Conservation (phyloP, 2,329 filamentous ascomycete species). For the Penicillium sp. region DNA sequence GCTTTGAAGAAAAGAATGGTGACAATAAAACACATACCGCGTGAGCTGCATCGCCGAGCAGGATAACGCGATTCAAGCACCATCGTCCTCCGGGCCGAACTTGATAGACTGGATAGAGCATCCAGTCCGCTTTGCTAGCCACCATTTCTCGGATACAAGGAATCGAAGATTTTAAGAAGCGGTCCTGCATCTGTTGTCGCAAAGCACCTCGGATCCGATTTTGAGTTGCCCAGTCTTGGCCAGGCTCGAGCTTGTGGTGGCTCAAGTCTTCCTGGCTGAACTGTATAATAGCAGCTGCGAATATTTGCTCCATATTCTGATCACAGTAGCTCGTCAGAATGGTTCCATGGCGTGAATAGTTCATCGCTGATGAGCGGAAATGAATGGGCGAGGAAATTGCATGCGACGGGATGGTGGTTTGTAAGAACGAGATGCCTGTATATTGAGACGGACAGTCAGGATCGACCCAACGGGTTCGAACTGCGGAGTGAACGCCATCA, state of each 20-base stretch:
- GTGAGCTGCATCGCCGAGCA: constrained; percentile 51
- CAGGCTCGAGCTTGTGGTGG: constrained; percentile 25
- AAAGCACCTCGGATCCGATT: constrained; percentile 36
- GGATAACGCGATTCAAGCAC: constrained; percentile 41
- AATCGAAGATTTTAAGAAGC: constrained; percentile 38
- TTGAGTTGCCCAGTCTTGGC: constrained; percentile 37
- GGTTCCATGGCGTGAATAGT: constrained; percentile 40
- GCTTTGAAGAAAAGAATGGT: background rate
- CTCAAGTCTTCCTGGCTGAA: constrained; percentile 31
- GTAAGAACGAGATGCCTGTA: constrained; percentile 43
- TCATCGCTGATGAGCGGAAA: constrained; percentile 42
- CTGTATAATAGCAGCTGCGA: constrained; percentile 42
- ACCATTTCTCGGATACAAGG: constrained; percentile 42
- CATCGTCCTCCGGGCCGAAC: constrained; percentile 41
- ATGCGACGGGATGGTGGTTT: constrained; percentile 33
- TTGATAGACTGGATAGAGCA: constrained; percentile 48
- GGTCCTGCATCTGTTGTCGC: constrained; percentile 35
- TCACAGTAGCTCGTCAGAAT: constrained; percentile 44
- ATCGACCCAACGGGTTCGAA: constrained; percentile 40
- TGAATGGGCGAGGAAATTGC: constrained; percentile 30
- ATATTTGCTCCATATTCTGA: constrained; percentile 36
- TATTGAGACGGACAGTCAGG: constrained; percentile 38
- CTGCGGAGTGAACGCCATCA: constrained; percentile 44
- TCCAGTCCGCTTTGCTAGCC: constrained; percentile 37
- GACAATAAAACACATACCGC: constrained; percentile 36